These are phyloP conservation scores for Silene noctiflora DNA, from an alignment of 179 eudicot species.

Conservation along the genomic window DNA sequence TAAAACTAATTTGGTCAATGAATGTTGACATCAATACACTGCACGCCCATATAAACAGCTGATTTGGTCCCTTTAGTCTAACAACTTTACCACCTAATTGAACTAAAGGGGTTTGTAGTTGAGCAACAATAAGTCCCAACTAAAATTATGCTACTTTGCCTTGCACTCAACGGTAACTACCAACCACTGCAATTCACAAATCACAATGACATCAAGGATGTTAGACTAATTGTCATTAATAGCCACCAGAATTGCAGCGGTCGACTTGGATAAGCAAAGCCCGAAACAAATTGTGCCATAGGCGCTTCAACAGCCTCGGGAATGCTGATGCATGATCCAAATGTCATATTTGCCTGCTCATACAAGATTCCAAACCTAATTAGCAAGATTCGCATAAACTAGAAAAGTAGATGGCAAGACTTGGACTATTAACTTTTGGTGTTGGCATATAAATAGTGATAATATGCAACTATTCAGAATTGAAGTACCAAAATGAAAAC, in stretches of 20 bases:
- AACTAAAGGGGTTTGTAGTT: not conserved
- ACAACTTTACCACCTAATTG: not conserved
- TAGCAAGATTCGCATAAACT: too few species aligned
- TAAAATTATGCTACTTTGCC: conserved; percentile 2
- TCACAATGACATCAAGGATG: conserved; percentile 25
- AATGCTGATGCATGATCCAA: conserved; percentile 51
- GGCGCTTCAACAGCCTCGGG: conserved; percentile 39
- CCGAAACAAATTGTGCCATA: conserved; percentile 25
- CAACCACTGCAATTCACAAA: not conserved
- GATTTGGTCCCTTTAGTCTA: not conserved
- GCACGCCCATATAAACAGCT: conserved; percentile 22
- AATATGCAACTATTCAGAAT: not conserved
- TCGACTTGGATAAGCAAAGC: conserved; percentile 27
- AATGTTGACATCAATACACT: too few species aligned
- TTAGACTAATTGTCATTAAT: conserved; percentile 18
- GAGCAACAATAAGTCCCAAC: conserved; percentile 10
- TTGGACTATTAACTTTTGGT: not conserved
- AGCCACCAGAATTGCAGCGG: conserved; percentile 30
- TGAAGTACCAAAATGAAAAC: not conserved
- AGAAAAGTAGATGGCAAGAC: too few species aligned
- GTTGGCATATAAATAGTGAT: not conserved
- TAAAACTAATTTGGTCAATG: too few species aligned
- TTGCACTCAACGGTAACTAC: conserved; percentile 18
- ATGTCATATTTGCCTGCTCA: conserved; percentile 65
- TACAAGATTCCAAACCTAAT: not conserved